Percentiles rank a stretch among this genome's conserved stretches.
Evolutionary conservation across 352 stramenopile genomes (phyloP).

Genomic region (Elongisporangium senticosum): DNA sequence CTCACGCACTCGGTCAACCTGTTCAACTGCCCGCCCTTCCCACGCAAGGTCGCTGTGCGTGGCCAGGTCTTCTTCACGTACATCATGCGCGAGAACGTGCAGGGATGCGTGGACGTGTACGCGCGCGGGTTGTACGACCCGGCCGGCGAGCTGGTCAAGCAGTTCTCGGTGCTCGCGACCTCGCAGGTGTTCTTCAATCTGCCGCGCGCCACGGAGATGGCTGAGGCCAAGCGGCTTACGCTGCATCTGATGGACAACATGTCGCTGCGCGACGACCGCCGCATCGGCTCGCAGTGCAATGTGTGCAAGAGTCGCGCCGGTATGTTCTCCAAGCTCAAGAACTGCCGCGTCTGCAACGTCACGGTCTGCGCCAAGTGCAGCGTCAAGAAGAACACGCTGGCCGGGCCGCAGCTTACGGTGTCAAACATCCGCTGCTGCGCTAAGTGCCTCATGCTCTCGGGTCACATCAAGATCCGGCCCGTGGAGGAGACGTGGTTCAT

Average conservation of each 20-base stretch:
- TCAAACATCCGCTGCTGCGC: slow-evolving; percentile 26
- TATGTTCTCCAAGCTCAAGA: slow-evolving; percentile 8
- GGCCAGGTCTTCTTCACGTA: slow-evolving; percentile 28
- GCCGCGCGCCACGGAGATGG: no score
- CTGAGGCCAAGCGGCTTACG: no score
- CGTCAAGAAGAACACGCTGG: slow-evolving; percentile 43
- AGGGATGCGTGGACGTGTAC: slow-evolving; percentile 27
- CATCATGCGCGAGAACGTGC: slow-evolving; percentile 28
- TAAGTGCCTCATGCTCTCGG: slow-evolving; percentile 15
- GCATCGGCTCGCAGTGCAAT: no score
- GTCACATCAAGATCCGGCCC: no score
- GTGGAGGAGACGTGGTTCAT: no score
- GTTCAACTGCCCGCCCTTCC: slow-evolving; percentile 26
- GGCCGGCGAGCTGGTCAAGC: no score
- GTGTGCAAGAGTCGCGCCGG: no score
- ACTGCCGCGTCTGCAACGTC: slow-evolving; percentile 35
- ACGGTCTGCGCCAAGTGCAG: slow-evolving; percentile 40
- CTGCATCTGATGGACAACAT: no score
- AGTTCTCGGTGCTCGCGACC: no score
- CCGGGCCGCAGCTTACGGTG: slow-evolving; percentile 12
- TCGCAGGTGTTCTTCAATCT: no score
- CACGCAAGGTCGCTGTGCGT: slow-evolving; percentile 18
- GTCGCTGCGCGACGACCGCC: no score
- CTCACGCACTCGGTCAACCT: slow-evolving; percentile 37
- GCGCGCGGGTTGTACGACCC: slow-evolving; percentile 37